These are phyloP conservation scores for Cladosporium oxysporum DNA, from an alignment of 2,329 filamentous ascomycete species.

Conservation along the genomic window DNA sequence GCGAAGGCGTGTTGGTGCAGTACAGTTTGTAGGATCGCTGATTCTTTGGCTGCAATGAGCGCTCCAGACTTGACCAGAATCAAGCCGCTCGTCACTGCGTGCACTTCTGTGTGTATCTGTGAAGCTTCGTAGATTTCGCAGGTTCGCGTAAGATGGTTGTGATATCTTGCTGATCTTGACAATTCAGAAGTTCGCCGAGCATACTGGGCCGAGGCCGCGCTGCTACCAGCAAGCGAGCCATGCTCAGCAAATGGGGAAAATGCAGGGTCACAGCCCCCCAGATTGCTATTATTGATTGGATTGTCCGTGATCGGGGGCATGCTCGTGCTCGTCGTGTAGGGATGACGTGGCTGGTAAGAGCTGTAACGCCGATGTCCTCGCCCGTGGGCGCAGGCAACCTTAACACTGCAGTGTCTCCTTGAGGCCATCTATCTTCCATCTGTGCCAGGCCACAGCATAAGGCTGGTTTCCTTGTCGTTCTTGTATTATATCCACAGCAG, in stretches of 20 bases:
- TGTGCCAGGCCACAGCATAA: slow-evolving; percentile 5
- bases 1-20: neutral
- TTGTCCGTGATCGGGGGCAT: slow-evolving; percentile 1
- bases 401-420: neutral
- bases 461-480: neutral
- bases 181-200: neutral
- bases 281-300: slow-evolving; percentile 1
- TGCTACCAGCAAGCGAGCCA: neutral
- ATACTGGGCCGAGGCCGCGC: slow-evolving; percentile 4
- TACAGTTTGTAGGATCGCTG: neutral
- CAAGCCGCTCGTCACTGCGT: neutral
- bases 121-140: neutral
- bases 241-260: neutral
- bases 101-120: neutral
- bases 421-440: neutral
- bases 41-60: neutral
- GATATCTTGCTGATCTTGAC: neutral
- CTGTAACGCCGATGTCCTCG: neutral
- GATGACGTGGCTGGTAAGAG: slow-evolving; percentile 11
- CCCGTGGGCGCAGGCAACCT: neutral
- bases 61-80: neutral
- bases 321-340: neutral
- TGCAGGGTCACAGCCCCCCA: neutral
- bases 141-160: neutral
- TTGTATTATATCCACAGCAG: slow-evolving; percentile 1